A percentile compares a stretch with the other conserved stretches of the same genome.
Conservation (phyloP, 2,329 filamentous ascomycete genomes). For the Fusarium nelsonii region DNA sequence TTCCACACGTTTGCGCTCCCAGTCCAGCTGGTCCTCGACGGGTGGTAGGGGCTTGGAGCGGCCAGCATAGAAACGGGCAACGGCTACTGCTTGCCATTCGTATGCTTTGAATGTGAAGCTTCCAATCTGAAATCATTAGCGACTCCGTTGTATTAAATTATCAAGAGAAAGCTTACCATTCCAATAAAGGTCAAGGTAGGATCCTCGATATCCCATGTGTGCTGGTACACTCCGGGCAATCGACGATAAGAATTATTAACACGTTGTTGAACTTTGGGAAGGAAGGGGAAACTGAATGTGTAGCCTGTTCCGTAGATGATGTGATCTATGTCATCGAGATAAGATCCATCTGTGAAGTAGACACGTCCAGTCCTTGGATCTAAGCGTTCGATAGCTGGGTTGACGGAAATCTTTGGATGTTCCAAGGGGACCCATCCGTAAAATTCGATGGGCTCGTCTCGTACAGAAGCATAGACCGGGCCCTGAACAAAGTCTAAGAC, state of each 20-base stretch:
- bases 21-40: constrained; percentile 30
- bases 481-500: constrained; percentile 16
- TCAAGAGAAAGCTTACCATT: not conserved
- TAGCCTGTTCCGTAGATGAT: constrained; percentile 36
- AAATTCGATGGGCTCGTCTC: constrained; percentile 13
- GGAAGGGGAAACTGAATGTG: constrained; percentile 27
- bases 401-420: constrained; percentile 31
- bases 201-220: constrained; percentile 37
- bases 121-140: not conserved
- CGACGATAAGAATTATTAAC: constrained; percentile 24
- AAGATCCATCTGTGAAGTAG: constrained; percentile 22
- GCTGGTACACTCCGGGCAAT: constrained; percentile 31
- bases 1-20: constrained; percentile 28
- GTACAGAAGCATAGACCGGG: constrained; percentile 22
- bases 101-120: constrained; percentile 44
- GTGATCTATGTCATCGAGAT: constrained; percentile 21
- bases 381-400: constrained; percentile 20
- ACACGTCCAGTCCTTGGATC: constrained; percentile 10
- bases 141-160: fast-evolving
- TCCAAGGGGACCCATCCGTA: constrained; percentile 33
- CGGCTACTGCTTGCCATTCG: constrained; percentile 40
- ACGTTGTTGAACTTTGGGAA: constrained; percentile 9
- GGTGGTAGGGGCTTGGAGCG: constrained; percentile 20
- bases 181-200: constrained; percentile 31
- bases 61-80: constrained; percentile 28